These are phyloP conservation scores for Hyphopichia pseudoburtonii DNA, from an alignment of 1,139 yeast species.

Conservation along the genomic window DNA sequence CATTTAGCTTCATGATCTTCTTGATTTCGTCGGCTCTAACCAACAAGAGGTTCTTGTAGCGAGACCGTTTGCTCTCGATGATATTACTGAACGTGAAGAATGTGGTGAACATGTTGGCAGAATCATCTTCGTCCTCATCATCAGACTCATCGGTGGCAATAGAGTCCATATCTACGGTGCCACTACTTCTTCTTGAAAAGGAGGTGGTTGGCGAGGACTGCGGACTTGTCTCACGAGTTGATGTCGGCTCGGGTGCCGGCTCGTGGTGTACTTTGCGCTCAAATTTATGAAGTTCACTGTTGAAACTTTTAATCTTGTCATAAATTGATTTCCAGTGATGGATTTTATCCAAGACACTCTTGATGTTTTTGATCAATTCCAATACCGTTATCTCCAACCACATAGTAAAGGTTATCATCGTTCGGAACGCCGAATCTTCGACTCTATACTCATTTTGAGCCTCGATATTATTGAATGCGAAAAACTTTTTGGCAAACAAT, in stretches of 20 bases:
- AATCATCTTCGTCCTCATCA: slow-evolving; percentile 6
- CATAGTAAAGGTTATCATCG: slow-evolving; percentile 19
- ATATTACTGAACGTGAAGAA: slow-evolving; percentile 35
- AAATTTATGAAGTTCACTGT: slow-evolving; percentile 29
- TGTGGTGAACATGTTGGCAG: slow-evolving; percentile 15
- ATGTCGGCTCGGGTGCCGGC: too few relatives aligned
- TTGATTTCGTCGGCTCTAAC: slow-evolving; percentile 35
- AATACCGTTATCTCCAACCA: slow-evolving; percentile 32
- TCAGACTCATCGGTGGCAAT: neutral
- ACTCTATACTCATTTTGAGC: slow-evolving; percentile 8
- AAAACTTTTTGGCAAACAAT: neutral
- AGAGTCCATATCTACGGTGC: slow-evolving; percentile 1
- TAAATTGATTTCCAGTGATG: slow-evolving; percentile 54
- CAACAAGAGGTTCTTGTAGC: slow-evolving; percentile 31
- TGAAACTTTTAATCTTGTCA: slow-evolving; percentile 26
- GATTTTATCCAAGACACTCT: slow-evolving; percentile 36
- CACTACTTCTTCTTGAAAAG: slow-evolving; percentile 1
- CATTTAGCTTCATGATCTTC: slow-evolving; percentile 31
- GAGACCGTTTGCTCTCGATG: slow-evolving; percentile 34
- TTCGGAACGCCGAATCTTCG: slow-evolving; percentile 15
- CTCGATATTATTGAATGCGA: neutral
- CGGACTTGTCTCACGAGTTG: neutral
- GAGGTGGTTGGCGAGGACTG: slow-evolving; percentile 3
- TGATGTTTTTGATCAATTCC: slow-evolving; percentile 43
- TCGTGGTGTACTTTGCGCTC: slow-evolving; percentile 20